Evolutionary conservation across 2,329 filamentous ascomycete genomes (phyloP).

Genomic region (Aspergillus proliferans): DNA sequence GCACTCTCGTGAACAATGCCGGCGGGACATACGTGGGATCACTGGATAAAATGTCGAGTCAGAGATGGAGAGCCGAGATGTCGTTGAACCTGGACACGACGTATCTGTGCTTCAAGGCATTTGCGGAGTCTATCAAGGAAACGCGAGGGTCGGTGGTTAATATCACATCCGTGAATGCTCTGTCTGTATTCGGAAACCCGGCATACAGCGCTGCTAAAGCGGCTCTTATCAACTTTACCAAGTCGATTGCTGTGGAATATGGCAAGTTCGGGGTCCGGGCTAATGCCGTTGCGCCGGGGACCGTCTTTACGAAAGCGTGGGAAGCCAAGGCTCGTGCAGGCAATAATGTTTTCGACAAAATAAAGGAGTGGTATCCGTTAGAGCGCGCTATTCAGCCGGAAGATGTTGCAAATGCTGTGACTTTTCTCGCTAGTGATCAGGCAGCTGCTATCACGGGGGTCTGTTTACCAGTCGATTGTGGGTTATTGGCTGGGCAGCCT

Average conservation of each 20-base stretch:
- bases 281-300: slow-evolving; percentile 31
- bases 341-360: slow-evolving; percentile 6
- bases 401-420: slow-evolving; percentile 21
- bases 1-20: slow-evolving; percentile 24
- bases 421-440: slow-evolving; percentile 1
- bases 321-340: slow-evolving; percentile 5
- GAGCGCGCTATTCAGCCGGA: slow-evolving; percentile 14
- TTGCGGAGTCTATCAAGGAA: slow-evolving; percentile 11
- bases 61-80: slow-evolving; percentile 13
- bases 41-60: slow-evolving; percentile 14
- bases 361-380: slow-evolving; percentile 18
- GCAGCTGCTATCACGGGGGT: slow-evolving; percentile 8
- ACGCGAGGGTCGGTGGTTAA: slow-evolving; percentile 11
- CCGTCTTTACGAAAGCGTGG: slow-evolving; percentile 14
- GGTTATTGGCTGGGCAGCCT: slow-evolving; percentile 17
- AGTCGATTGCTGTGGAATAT: slow-evolving; percentile 27
- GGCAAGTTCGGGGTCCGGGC: slow-evolving; percentile 34
- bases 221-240: slow-evolving; percentile 36
- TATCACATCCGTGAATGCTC: slow-evolving; percentile 16
- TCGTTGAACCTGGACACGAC: slow-evolving; percentile 15
- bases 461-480: slow-evolving; percentile 18
- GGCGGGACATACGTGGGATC: slow-evolving; percentile 17
- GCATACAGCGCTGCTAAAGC: slow-evolving; percentile 36
- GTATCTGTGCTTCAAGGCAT: slow-evolving; percentile 15
- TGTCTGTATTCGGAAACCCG: slow-evolving; percentile 16